phyloP scores from a whole-genome alignment of 2,329 filamentous ascomycete genomes.

The Chrysosporium keratinophilum region DNA sequence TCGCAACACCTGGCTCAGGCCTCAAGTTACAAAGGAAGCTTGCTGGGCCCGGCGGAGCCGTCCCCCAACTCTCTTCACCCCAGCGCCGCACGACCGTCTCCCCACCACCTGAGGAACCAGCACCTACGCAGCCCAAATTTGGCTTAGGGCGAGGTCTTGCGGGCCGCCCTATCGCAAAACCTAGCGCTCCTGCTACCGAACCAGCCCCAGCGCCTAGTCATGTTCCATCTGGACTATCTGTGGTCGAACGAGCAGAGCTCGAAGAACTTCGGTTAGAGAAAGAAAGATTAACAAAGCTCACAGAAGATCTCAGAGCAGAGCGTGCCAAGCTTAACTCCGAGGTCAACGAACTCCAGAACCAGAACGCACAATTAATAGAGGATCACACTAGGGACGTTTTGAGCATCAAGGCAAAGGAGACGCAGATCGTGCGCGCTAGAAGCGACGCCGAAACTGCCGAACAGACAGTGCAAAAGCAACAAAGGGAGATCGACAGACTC shows the following conservation, averaged over 20 bases:
- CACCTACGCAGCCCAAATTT: slow-evolving; percentile 47
- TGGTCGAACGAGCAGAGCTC: slow-evolving; percentile 81
- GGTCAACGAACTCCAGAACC: slow-evolving; percentile 87
- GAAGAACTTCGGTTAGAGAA: slow-evolving; percentile 79
- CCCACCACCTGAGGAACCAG: slow-evolving; percentile 38
- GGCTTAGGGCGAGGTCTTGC: slow-evolving; percentile 66
- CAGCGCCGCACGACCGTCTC: slow-evolving; percentile 34
- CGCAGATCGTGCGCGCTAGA: slow-evolving; percentile 81
- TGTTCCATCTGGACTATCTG: slow-evolving; percentile 54
- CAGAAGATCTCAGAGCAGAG: slow-evolving; percentile 73
- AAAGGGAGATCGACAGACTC: slow-evolving; percentile 80
- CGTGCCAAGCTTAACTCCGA: slow-evolving; percentile 72
- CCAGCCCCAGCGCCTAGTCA: slow-evolving; percentile 44
- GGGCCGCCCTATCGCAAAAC: slow-evolving; percentile 73
- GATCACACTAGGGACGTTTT: slow-evolving; percentile 92
- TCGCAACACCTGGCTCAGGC: slow-evolving; percentile 34
- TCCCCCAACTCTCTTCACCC: slow-evolving; percentile 28
- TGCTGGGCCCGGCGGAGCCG: slow-evolving; percentile 29
- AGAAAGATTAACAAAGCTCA: slow-evolving; percentile 62
- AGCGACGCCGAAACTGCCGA: slow-evolving; percentile 85
- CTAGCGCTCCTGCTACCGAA: slow-evolving; percentile 39
- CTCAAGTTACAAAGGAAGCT: slow-evolving; percentile 38
- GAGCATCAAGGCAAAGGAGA: slow-evolving; percentile 97
- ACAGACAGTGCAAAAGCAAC: slow-evolving; percentile 69
- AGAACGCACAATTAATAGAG: slow-evolving; percentile 93